Base-by-base conservation (phyloP, 140 eudicot species). In the Erigeron philadelphicus region DNA sequence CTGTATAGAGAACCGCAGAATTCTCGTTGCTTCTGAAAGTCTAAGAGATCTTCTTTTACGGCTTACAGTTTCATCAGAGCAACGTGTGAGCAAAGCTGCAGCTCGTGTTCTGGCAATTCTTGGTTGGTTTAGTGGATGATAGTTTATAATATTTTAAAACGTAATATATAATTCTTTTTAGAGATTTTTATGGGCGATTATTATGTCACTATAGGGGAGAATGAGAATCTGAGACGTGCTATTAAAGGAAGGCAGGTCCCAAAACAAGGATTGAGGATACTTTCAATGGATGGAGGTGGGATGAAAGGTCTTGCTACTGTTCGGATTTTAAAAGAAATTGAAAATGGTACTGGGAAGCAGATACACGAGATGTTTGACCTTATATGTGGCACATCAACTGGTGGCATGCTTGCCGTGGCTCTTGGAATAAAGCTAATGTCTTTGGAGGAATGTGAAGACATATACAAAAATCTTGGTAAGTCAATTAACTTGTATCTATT, bases 291-390 rank as follows among this genome's bases (percentile, higher is more conserved):
- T 82, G 99, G 99, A 69, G 99, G 99, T 61, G 99, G 99, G 66
- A 94, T 94, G 99, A 89, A 90, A 83, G 99, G 99, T 74, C 86
- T 94, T 41, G 95, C 97, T n/a, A 94, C 97, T 58, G 99, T 94
- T 52, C 84, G 81, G 75, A 94, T 94, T 31, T 84, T 94, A 21
- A 94, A 84, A 66, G 99, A 94, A 86, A 87, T 94, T 5, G 99
- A 94, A 78, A 94, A 85, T 65, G 91, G 97, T 38, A 77, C 95
- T n/a, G 97, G 99, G 62, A 94, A 82, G 79, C 91, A 70, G 76
- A 94, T 94, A 64, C 96, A 94, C 50, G 99, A 94, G 81, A 79
- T 94, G 86, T 94, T 94, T 81, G 99, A 94, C 83, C 96, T 94
- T 68, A 85, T 94, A 56, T 94, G 99, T 78, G 99, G 97, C 60